These are phyloP conservation scores for Hypomyces rosellus DNA, from an alignment of 2,329 filamentous ascomycete genomes.

Conservation along the genomic window DNA sequence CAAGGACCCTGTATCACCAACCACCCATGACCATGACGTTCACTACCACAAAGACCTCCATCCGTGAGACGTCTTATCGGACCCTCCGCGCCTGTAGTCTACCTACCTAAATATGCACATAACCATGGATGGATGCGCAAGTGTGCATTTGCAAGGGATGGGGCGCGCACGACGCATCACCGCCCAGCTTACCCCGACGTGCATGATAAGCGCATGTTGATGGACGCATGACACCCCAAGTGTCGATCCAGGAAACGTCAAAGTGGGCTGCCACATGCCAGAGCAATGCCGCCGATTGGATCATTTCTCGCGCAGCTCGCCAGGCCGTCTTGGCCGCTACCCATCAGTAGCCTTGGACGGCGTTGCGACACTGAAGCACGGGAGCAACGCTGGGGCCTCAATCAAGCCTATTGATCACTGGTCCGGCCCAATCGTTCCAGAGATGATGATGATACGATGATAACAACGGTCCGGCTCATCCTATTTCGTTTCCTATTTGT, in stretches of 20 bases:
- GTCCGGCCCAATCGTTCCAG: too few relatives aligned
- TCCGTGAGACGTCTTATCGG: too few relatives aligned
- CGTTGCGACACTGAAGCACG: not conserved
- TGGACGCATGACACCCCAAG: conserved; percentile 16
- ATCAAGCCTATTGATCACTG: not conserved
- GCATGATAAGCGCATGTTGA: not conserved
- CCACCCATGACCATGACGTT: too few relatives aligned
- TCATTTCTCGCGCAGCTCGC: conserved; percentile 1
- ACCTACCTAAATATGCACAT: too few relatives aligned
- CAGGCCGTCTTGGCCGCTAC: not conserved
- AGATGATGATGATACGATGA: not conserved
- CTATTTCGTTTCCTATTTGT: not conserved
- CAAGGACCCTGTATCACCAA: too few relatives aligned
- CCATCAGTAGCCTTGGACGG: not conserved
- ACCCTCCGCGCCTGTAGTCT: too few relatives aligned
- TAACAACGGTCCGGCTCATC: not conserved
- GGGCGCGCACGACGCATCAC: too few relatives aligned
- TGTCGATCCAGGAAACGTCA: conserved; percentile 4
- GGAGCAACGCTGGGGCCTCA: not conserved
- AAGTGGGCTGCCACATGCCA: conserved; percentile 13
- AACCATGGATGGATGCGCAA: too few relatives aligned
- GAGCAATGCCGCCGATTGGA: conserved; percentile 9
- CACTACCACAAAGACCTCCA: too few relatives aligned
- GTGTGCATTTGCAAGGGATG: too few relatives aligned
- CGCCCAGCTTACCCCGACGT: not conserved